A percentile compares a stretch with the other conserved stretches of the same genome.
Evolutionary conservation across 192 early-diverging fungal species (phyloP).

Genomic region (Backusella macrospora): DNA sequence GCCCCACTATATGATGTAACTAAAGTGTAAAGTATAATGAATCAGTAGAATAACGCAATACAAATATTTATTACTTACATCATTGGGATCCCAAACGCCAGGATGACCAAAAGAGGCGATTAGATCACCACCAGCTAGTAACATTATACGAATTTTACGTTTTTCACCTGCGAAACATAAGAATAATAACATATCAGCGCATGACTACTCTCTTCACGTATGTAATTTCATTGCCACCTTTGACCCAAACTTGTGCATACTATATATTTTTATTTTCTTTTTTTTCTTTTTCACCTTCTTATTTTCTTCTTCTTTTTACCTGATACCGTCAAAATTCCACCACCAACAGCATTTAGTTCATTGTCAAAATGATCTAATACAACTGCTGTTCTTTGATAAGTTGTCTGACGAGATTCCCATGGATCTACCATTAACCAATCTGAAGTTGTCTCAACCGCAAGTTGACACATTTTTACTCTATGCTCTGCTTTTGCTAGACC

Average conservation of each 20-base stretch:
- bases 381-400: slow-evolving; percentile 83
- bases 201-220: neutral
- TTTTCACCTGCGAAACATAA: slow-evolving; percentile 45
- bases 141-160: slow-evolving; percentile 79
- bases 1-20: slow-evolving; percentile 83
- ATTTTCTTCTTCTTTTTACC: slow-evolving; percentile 39
- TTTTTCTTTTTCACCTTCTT: too few species aligned
- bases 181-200: neutral
- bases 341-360: slow-evolving; percentile 76
- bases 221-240: too few species aligned
- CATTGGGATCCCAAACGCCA: slow-evolving; percentile 84
- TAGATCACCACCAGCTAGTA: slow-evolving; percentile 95
- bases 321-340: slow-evolving; percentile 68
- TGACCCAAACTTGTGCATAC: too few species aligned
- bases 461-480: slow-evolving; percentile 92
- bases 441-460: slow-evolving; percentile 80
- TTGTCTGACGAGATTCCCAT: slow-evolving; percentile 87
- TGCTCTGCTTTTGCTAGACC: slow-evolving; percentile 87
- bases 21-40: neutral
- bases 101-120: slow-evolving; percentile 95
- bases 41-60: neutral
- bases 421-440: slow-evolving; percentile 95
- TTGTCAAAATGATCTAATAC: slow-evolving; percentile 96
- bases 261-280: neutral
- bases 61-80: slow-evolving; percentile 60